Evolutionary conservation across 2,329 filamentous ascomycete genomes (phyloP).

Genomic region (Aspergillus persii): DNA sequence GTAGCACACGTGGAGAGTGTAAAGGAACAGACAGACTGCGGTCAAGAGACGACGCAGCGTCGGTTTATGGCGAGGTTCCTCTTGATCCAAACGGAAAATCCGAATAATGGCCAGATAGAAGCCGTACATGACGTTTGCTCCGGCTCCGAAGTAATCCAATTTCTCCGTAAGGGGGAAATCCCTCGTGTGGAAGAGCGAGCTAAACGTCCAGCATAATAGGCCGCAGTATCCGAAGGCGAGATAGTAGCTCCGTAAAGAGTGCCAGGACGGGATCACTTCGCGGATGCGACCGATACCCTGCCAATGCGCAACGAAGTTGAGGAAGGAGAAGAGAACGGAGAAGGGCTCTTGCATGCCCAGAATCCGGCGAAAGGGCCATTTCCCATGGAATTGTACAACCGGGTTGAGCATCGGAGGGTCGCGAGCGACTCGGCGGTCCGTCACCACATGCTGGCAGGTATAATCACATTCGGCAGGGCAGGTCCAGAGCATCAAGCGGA

Average conservation of each 20-base stretch:
- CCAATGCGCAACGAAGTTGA: conserved; percentile 86
- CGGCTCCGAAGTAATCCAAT: conserved; percentile 93
- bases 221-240: conserved; percentile 76
- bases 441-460: conserved; percentile 92
- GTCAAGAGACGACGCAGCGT: conserved; percentile 73
- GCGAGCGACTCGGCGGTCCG: conserved; percentile 64
- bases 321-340: conserved; percentile 85
- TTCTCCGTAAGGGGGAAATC: conserved; percentile 87
- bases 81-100: conserved; percentile 75
- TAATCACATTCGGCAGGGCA: conserved; percentile 97
- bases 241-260: conserved; percentile 79
- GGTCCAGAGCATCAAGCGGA: conserved; percentile 84
- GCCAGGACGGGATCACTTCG: conserved; percentile 66
- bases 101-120: conserved; percentile 81
- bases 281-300: conserved; percentile 71
- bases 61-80: conserved; percentile 46
- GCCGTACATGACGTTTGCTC: conserved; percentile 85
- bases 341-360: conserved; percentile 93
- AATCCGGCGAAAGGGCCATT: conserved; percentile 94
- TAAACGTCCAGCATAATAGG: conserved; percentile 80
- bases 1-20: conserved; percentile 75
- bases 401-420: conserved; percentile 63
- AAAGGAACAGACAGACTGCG: conserved; percentile 66
- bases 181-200: conserved; percentile 86
- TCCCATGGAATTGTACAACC: conserved; percentile 92